These are phyloP conservation scores for Apiospora saccharicola DNA, from an alignment of 2,329 filamentous ascomycete species.

Conservation along the genomic window DNA sequence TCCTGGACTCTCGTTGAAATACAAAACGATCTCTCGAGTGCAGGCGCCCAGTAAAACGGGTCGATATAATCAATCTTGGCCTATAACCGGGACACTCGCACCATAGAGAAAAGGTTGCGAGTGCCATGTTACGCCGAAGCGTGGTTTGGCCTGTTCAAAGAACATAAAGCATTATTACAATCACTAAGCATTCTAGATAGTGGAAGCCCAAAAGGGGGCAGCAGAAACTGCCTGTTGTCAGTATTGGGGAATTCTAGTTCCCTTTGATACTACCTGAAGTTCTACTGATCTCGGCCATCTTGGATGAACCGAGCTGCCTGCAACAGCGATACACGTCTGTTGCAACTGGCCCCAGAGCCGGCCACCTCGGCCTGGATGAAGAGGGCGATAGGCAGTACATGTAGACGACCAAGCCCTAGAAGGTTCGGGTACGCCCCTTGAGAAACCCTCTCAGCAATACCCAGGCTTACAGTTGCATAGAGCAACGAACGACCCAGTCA, in stretches of 20 bases:
- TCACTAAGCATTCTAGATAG: background rate
- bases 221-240: slow-evolving; percentile 17
- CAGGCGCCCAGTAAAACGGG: slow-evolving; percentile 67
- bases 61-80: slow-evolving; percentile 53
- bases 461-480: background rate
- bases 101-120: slow-evolving; percentile 54
- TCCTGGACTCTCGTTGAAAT: slow-evolving; percentile 60
- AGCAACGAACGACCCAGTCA: background rate
- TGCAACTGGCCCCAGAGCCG: background rate
- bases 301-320: background rate
- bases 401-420: background rate
- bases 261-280: slow-evolving; percentile 17
- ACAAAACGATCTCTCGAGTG: slow-evolving; percentile 63
- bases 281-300: slow-evolving; percentile 11
- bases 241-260: background rate
- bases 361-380: background rate
- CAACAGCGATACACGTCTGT: slow-evolving; percentile 4
- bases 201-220: background rate
- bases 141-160: slow-evolving; percentile 22
- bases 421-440: background rate
- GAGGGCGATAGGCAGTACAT: background rate
- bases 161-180: background rate
- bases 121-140: slow-evolving; percentile 47
- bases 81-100: slow-evolving; percentile 64
- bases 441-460: background rate